phyloP scores from a whole-genome alignment of 2,329 filamentous ascomycete genomes.

The Davidsoniella eucalypti region DNA sequence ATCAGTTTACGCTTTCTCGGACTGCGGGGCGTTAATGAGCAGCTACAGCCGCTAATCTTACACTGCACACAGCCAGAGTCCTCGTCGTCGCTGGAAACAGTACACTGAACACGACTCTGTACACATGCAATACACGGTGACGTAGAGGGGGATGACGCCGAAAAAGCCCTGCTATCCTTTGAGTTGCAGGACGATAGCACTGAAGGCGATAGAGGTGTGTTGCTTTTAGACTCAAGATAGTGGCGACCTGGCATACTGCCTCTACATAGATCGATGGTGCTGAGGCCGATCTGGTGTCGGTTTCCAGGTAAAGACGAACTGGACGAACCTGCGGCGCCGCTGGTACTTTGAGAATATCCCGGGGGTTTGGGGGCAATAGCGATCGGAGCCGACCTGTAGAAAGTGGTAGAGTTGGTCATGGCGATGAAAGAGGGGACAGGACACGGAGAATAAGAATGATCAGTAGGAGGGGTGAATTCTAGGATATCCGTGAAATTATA shows the following conservation, averaged over 20 bases:
- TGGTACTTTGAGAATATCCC: slow-evolving; percentile 18
- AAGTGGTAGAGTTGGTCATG: slow-evolving; percentile 33
- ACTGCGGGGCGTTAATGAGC: slow-evolving; percentile 54
- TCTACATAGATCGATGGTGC: slow-evolving; percentile 32
- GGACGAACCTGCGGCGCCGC: neutral
- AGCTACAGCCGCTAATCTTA: slow-evolving; percentile 61
- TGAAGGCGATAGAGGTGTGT: neutral
- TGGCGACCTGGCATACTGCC: slow-evolving; percentile 25
- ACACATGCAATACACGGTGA: slow-evolving; percentile 57
- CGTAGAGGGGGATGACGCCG: slow-evolving; percentile 2
- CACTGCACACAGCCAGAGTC: slow-evolving; percentile 58
- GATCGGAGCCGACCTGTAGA: slow-evolving; percentile 47
- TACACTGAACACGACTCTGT: slow-evolving; percentile 57
- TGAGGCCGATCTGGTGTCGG: slow-evolving; percentile 28
- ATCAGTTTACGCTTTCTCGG: slow-evolving; percentile 70
- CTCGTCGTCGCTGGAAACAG: slow-evolving; percentile 51
- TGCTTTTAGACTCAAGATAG: slow-evolving; percentile 7
- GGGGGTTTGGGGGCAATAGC: slow-evolving; percentile 47
- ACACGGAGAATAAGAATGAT: slow-evolving; percentile 7
- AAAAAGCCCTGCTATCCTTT: neutral
- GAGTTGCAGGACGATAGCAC: slow-evolving; percentile 24
- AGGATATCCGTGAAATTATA: neutral
- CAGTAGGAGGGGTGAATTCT: neutral
- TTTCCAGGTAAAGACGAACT: slow-evolving; percentile 10
- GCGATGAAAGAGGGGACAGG: slow-evolving; percentile 25